A percentile compares a stretch with the other conserved stretches of the same genome.
Evolutionary conservation across 257 asterid genomes (phyloP).

Genomic region (Plectranthus barbatus): DNA sequence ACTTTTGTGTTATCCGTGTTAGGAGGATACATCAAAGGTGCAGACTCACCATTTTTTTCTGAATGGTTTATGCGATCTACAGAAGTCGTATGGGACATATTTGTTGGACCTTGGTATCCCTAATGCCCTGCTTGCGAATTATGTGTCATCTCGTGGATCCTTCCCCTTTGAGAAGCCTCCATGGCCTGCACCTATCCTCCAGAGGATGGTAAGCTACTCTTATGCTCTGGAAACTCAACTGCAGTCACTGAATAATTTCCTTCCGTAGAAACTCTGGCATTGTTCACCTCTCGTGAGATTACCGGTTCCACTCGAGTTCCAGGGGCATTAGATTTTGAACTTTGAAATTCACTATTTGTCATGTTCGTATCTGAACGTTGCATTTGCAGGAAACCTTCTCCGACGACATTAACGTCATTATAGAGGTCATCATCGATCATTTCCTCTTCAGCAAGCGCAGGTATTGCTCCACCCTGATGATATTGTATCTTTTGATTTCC

Average conservation of each 20-base stretch:
- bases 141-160: constrained; percentile 30
- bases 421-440: constrained; percentile 88
- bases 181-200: constrained; percentile 24
- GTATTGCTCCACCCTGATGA: constrained; percentile 65
- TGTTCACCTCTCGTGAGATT: constrained; percentile 30
- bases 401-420: constrained; percentile 91
- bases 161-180: constrained; percentile 37
- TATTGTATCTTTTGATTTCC: constrained; percentile 56
- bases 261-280: constrained; percentile 38
- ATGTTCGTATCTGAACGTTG: constrained; percentile 42
- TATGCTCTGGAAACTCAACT: constrained; percentile 46
- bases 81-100: constrained; percentile 29
- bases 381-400: constrained; percentile 75
- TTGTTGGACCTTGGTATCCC: constrained; percentile 48
- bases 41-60: constrained; percentile 40
- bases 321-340: constrained; percentile 32
- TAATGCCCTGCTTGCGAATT: constrained; percentile 38
- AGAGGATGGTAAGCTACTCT: constrained; percentile 24
- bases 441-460: constrained; percentile 83
- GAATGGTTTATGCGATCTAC: constrained; percentile 28
- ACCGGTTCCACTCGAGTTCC: constrained; percentile 34
- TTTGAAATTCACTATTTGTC: constrained; percentile 47
- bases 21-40: constrained; percentile 29
- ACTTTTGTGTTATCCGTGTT: constrained; percentile 39
- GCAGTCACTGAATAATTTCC: constrained; percentile 27